A percentile compares a stretch with the other conserved stretches of the same genome.
Conservation (phyloP, 2,329 filamentous ascomycete species). For the Claviceps fusiformis region DNA sequence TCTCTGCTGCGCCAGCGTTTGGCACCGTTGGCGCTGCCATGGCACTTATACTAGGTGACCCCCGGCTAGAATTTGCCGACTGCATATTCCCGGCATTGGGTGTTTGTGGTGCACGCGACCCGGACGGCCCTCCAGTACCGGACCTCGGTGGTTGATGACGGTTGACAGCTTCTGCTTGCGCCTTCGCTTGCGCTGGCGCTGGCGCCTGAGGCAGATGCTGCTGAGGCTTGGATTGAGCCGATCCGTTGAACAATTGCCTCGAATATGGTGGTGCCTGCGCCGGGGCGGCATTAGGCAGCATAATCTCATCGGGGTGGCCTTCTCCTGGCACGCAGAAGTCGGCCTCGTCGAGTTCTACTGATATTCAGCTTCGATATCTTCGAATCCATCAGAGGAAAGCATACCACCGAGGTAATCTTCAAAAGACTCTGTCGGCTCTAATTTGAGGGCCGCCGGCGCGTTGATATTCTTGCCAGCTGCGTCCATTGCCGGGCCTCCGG, state of each 20-base stretch:
- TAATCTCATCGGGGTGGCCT: slow-evolving; percentile 65
- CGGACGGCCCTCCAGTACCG: slow-evolving; percentile 7
- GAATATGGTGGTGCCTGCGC: slow-evolving; percentile 10
- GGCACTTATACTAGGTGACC: slow-evolving; percentile 11
- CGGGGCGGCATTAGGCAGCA: slow-evolving; percentile 28
- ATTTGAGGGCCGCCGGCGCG: slow-evolving; percentile 12
- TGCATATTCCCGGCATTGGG: slow-evolving; percentile 17
- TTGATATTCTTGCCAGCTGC: slow-evolving; percentile 1
- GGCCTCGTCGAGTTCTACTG: slow-evolving; percentile 58
- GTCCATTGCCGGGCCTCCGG: slow-evolving; percentile 6
- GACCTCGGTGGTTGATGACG: slow-evolving; percentile 6
- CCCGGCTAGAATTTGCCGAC: slow-evolving; percentile 4
- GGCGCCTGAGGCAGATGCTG: no score
- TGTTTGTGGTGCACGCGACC: slow-evolving; percentile 18
- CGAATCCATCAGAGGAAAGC: slow-evolving; percentile 23
- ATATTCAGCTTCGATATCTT: slow-evolving; percentile 23
- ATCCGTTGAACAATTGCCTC: slow-evolving; percentile 9
- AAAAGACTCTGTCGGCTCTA: slow-evolving; percentile 30
- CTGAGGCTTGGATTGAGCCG: slow-evolving; percentile 11
- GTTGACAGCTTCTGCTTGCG: slow-evolving; percentile 6
- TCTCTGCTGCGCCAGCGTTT: slow-evolving; percentile 12
- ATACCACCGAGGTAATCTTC: slow-evolving; percentile 37
- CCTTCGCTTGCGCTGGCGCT: slow-evolving; percentile 3
- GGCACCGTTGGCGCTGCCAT: slow-evolving; percentile 33
- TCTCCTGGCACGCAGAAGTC: slow-evolving; percentile 60